Conservation (phyloP, 192 early-diverging fungal genomes). For the Cladochytrium replicatum region DNA sequence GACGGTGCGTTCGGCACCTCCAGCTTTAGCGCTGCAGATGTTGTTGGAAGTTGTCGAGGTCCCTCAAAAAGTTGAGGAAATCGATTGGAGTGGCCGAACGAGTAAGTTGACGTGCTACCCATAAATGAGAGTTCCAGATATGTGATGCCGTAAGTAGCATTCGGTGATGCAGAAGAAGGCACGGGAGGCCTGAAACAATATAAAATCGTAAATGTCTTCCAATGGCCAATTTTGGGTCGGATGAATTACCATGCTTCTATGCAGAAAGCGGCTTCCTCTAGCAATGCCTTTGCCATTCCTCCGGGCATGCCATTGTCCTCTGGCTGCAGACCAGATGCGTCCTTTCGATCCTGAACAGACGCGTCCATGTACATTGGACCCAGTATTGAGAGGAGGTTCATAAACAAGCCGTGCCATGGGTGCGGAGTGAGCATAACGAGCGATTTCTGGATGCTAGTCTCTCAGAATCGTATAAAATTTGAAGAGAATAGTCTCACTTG, state of each 20-base stretch:
- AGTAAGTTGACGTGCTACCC: constrained; percentile 7
- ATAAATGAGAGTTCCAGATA: constrained; percentile 24
- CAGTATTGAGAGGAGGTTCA: constrained; percentile 55
- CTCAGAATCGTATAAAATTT: constrained; percentile 3
- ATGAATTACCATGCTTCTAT: constrained; percentile 58
- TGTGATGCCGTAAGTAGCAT: constrained; percentile 21
- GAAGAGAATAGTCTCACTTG: constrained; percentile 42
- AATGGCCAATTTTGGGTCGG: constrained; percentile 1
- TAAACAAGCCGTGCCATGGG: constrained; percentile 82
- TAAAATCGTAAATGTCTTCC: constrained; percentile 3
- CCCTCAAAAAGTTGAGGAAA: constrained; percentile 56
- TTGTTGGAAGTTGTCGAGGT: constrained; percentile 35
- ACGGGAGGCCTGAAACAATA: constrained; percentile 28
- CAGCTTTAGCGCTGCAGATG: not conserved
- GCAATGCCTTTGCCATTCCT: constrained; percentile 42
- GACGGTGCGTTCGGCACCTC: too few species aligned
- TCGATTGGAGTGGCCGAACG: constrained; percentile 46
- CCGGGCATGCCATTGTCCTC: constrained; percentile 21
- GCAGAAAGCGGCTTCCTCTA: constrained; percentile 71
- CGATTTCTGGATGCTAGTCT: constrained; percentile 48
- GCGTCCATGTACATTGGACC: constrained; percentile 78
- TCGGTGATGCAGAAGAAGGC: constrained; percentile 18
- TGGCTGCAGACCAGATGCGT: not conserved
- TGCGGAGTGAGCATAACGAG: constrained; percentile 79
- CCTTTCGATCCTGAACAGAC: constrained; percentile 21